Evolutionary conservation across 768 basidiomycete genomes (phyloP).

Genomic region (Mrakia frigida): DNA sequence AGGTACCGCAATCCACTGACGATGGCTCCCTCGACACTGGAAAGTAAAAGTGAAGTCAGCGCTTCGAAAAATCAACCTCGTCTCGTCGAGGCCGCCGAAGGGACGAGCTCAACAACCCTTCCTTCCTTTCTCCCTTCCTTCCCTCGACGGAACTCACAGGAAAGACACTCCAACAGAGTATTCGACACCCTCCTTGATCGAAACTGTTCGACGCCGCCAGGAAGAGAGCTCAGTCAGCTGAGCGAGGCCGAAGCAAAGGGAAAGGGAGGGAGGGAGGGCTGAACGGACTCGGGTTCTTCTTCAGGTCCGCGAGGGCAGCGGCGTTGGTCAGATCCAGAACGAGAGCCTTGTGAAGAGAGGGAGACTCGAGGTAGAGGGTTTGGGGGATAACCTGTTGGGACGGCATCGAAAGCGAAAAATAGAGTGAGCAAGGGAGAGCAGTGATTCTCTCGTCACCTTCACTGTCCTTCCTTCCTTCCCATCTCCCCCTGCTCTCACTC

Average conservation of each 20-base stretch:
- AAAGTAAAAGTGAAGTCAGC: slow-evolving; percentile 60
- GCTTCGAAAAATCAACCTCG: no score
- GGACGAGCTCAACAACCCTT: not conserved
- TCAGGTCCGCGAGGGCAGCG: slow-evolving; percentile 53
- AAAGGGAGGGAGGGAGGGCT: not conserved
- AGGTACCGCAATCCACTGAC: slow-evolving; percentile 60
- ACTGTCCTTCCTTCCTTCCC: not conserved
- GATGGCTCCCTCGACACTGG: slow-evolving; percentile 82
- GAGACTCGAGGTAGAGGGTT: slow-evolving; percentile 70
- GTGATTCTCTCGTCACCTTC: not conserved
- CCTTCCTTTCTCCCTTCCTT: slow-evolving; percentile 49
- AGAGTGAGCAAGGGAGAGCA: not conserved
- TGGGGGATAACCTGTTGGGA: slow-evolving; percentile 38
- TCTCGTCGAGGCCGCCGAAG: not conserved
- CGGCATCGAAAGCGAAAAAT: not conserved
- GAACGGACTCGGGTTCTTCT: slow-evolving; percentile 60
- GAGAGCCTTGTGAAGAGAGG: slow-evolving; percentile 60
- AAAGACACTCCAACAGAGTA: slow-evolving; percentile 56
- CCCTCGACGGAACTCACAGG: slow-evolving; percentile 52
- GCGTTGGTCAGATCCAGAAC: slow-evolving; percentile 60
- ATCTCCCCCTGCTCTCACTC: not conserved
- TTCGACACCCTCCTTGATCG: slow-evolving; percentile 55
- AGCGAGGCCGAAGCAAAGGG: not conserved
- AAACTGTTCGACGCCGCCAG: not conserved
- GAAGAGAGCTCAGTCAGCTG: not conserved